Percentiles rank a stretch among this genome's conserved stretches.
Conservation (phyloP, 73 alveolate genomes). For the Durusdinium trenchii region DNA sequence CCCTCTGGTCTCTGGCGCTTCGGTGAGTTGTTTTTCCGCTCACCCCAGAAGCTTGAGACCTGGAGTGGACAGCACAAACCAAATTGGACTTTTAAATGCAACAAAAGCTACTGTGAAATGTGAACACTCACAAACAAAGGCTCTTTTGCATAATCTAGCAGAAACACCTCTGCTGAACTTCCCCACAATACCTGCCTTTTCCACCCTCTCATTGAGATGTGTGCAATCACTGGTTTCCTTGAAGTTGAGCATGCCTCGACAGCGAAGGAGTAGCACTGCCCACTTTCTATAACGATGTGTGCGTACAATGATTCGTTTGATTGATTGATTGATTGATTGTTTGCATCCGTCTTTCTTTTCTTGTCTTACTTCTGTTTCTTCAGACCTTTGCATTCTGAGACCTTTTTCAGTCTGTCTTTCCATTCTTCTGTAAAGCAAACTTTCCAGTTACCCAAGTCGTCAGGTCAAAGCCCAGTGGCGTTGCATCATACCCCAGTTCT, state of each 20-base stretch:
- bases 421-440: too few relatives aligned
- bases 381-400: not conserved
- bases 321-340: too few relatives aligned
- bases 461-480: not conserved
- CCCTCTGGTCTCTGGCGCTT: conserved; percentile 7
- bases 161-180: not conserved
- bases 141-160: not conserved
- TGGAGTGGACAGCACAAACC: too few relatives aligned
- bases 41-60: conserved; percentile 66
- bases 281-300: not conserved
- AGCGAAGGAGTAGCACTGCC: not conserved
- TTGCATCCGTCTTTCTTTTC: not conserved
- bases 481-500: conserved; percentile 84
- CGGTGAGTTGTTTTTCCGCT: conserved; percentile 33
- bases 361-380: not conserved
- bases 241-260: conserved; percentile 31
- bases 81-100: not conserved
- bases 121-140: not conserved
- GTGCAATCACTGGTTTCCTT: conserved; percentile 10
- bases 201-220: conserved; percentile 38
- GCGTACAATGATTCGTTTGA: too few relatives aligned
- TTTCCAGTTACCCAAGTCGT: not conserved
- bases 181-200: not conserved
- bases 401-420: too few relatives aligned
- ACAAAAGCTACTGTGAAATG: not conserved